These are phyloP conservation scores for Pseudovirgaria hyperparasitica DNA, from an alignment of 2,329 filamentous ascomycete species.

Conservation along the genomic window DNA sequence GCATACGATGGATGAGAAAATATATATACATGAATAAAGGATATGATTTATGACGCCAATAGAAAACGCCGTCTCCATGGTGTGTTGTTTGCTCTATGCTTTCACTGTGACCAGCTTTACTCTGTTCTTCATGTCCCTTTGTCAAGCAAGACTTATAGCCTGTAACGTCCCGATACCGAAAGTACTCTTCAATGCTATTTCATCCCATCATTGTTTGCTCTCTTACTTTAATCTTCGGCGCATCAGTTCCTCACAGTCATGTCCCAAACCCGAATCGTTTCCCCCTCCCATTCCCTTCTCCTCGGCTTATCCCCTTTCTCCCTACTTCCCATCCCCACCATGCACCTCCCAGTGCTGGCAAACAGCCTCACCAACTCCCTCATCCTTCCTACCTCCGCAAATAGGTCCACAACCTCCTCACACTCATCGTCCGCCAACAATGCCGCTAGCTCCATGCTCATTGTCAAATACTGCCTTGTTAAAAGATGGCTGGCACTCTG, in stretches of 20 bases:
- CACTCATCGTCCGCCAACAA: conserved; percentile 43
- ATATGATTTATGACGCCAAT: too few species aligned
- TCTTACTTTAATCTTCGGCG: not conserved
- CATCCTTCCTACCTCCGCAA: conserved; percentile 30
- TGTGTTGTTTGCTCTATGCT: too few species aligned
- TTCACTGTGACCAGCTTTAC: too few species aligned
- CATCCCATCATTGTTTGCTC: too few species aligned
- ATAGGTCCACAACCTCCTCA: conserved; percentile 21
- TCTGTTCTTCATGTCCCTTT: too few species aligned
- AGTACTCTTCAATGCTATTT: too few species aligned
- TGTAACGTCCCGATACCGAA: too few species aligned
- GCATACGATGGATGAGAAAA: too few species aligned
- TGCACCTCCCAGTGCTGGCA: conserved; percentile 63
- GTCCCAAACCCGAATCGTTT: conserved; percentile 33
- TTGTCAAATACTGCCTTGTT: conserved; percentile 62
- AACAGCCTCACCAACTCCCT: conserved; percentile 43
- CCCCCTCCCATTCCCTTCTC: conserved; percentile 27
- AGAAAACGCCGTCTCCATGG: too few species aligned
- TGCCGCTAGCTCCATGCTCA: conserved; percentile 77
- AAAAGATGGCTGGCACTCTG: conserved; percentile 66
- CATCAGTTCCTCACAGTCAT: conserved; percentile 12
- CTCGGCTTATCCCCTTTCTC: conserved; percentile 21
- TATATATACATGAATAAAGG: too few species aligned
- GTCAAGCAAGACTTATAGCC: too few species aligned
- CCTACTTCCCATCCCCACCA: conserved; percentile 38